Evolutionary conservation across 2,329 filamentous ascomycete species (phyloP), one percentile per base, ranked within the genome.

Genomic region (Periconia sp.): DNA sequence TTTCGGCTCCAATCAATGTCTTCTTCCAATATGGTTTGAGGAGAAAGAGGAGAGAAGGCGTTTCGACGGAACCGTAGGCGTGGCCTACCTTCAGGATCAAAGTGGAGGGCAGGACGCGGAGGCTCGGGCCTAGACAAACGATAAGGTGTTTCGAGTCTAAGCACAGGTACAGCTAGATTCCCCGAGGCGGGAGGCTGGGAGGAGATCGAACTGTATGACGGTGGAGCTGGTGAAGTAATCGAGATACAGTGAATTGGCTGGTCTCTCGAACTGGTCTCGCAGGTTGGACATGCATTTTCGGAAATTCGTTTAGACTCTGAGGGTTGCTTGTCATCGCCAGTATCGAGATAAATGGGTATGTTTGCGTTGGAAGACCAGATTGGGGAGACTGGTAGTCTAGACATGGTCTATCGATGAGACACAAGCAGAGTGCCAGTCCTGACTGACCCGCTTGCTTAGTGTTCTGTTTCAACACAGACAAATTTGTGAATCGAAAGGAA

Each of bases 171-270:
- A n/a, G 40, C 31, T 12, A 48, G n/a, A n/a, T 32, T 18, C 19
- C 30, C 13, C 4, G 24, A 23, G 3, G 35, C 39, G 10, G 38
- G 33, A 15, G 21, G 16, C 18, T 9, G 30, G n/a, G 34, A 31
- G 12, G 29, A 6, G n/a, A 43, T 16, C 10, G 39, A 39, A 22
- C 21, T 43, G 21, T 48, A 48, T 3, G 45, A 32, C 9, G 45
- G 45, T 13, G 45, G 45, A 16, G 44, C 21, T 5, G 44, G 31
- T 11, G 40, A 34, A 2, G 34, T 18, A n/a, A 40, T 17, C 11
- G 45, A 48, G 8, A 48, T 35, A 23, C 45, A 48, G 30, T 48
- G 45, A 17, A 48, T 48, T 15, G 45, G 45, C 18, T 42, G 41
- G 22, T 48, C 45, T 40, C 36, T 40, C 16, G 45, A 48, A 26